A percentile compares a stretch with the other conserved stretches of the same genome.
Evolutionary conservation across 2,329 filamentous ascomycete genomes (phyloP).

Genomic region (Trichoderma afroharzianum): DNA sequence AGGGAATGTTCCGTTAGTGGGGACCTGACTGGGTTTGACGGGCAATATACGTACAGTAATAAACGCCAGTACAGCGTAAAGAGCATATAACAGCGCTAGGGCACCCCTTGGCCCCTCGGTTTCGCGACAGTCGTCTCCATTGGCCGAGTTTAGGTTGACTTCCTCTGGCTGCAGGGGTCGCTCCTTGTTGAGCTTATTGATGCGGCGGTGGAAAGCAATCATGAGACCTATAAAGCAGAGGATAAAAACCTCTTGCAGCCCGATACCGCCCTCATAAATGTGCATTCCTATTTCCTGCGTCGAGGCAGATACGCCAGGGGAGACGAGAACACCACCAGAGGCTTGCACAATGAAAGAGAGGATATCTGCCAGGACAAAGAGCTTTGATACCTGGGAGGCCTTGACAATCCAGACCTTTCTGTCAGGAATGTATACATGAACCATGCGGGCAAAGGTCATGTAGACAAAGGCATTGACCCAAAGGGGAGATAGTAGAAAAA

Average conservation of each 20-base stretch:
- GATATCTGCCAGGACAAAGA: neutral
- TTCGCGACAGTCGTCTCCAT: neutral
- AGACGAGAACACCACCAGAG: neutral
- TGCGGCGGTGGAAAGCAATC: neutral
- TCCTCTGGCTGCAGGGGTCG: neutral
- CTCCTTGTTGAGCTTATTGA: neutral
- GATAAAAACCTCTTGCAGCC: neutral
- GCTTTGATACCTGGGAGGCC: neutral
- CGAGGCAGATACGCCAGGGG: neutral
- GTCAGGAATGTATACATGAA: neutral
- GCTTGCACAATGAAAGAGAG: constrained; percentile 1
- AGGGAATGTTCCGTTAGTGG: neutral
- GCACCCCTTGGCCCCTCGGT: neutral
- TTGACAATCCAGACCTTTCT: neutral
- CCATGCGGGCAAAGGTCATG: constrained; percentile 11
- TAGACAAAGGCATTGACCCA: constrained; percentile 10
- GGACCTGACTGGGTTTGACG: too few relatives aligned
- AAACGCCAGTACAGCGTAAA: neutral
- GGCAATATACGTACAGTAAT: neutral
- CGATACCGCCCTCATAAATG: neutral
- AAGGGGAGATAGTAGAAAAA: neutral
- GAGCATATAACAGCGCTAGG: neutral
- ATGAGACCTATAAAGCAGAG: neutral
- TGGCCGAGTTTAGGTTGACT: neutral
- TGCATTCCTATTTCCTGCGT: neutral